These are phyloP conservation scores for Trypanosoma mega DNA, from an alignment of 208 protist species.

Conservation along the genomic window DNA sequence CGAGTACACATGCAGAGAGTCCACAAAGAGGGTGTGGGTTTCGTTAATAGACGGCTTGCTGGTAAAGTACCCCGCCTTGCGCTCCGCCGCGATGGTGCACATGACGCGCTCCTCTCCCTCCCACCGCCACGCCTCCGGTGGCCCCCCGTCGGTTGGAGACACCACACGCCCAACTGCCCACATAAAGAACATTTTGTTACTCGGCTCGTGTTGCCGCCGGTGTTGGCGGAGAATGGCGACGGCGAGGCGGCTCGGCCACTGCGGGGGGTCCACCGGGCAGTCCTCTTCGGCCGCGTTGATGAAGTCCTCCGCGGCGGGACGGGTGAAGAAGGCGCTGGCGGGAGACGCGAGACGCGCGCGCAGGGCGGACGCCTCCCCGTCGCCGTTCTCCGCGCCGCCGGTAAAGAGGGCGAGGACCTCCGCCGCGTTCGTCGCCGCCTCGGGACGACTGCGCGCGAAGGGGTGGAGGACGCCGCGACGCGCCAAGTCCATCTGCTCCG, in stretches of 20 bases:
- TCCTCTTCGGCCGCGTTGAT: slow-evolving; percentile 57
- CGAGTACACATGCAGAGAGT: slow-evolving; percentile 68
- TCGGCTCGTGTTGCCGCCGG: slow-evolving; percentile 53
- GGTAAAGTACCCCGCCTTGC: slow-evolving; percentile 51
- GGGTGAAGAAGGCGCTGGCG: slow-evolving; percentile 55
- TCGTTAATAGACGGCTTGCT: slow-evolving; percentile 60
- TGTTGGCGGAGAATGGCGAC: slow-evolving; percentile 63
- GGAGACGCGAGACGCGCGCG: background rate
- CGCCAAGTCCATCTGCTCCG: slow-evolving; percentile 39
- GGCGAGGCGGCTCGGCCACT: slow-evolving; percentile 52
- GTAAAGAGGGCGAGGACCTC: too few species aligned
- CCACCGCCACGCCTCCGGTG: slow-evolving; percentile 33
- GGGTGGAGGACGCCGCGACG: background rate
- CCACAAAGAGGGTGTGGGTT: slow-evolving; percentile 70
- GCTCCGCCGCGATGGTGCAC: slow-evolving; percentile 66
- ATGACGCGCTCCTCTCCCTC: slow-evolving; percentile 61
- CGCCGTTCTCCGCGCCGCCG: background rate
- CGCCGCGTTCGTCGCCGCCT: slow-evolving; percentile 3
- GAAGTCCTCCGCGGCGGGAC: slow-evolving; percentile 64
- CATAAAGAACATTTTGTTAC: slow-evolving; percentile 72
- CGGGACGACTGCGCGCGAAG: background rate
- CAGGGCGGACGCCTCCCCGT: slow-evolving; percentile 30
- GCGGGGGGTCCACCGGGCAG: slow-evolving; percentile 57
- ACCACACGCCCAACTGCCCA: slow-evolving; percentile 52
- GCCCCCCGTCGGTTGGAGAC: slow-evolving; percentile 1